phyloP scores from a whole-genome alignment of 768 basidiomycete genomes.

The Podaxis rugospora region DNA sequence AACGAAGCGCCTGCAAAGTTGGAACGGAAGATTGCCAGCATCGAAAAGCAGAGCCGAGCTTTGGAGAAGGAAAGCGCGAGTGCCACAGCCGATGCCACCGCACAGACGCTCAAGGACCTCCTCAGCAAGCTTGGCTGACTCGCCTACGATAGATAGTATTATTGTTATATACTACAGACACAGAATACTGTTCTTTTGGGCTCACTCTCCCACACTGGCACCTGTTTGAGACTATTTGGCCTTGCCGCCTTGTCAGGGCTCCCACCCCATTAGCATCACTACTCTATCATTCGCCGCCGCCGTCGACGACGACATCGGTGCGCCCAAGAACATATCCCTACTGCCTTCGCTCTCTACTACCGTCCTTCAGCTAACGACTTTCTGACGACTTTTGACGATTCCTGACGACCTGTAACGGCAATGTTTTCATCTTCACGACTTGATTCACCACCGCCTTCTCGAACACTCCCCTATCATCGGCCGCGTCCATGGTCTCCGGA shows the following conservation, averaged over 20 bases:
- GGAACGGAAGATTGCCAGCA: conserved; percentile 44
- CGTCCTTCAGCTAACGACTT: conserved; percentile 2
- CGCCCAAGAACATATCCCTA: not conserved
- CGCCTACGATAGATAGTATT: not conserved
- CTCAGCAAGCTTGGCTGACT: conserved; percentile 20
- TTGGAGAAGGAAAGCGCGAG: conserved; percentile 31
- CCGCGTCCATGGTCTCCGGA: conserved; percentile 62
- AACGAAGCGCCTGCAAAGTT: conserved; percentile 44
- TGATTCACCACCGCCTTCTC: conserved; percentile 6
- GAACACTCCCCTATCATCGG: not conserved
- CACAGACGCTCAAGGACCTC: conserved; percentile 26
- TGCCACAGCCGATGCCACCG: conserved; percentile 15
- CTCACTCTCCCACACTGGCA: not conserved
- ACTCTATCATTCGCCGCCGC: not conserved
- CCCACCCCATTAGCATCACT: not conserved
- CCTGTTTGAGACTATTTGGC: not conserved
- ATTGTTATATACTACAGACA: not conserved
- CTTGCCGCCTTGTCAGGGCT: not conserved
- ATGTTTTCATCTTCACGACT: conserved; percentile 6
- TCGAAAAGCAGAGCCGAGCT: conserved; percentile 51
- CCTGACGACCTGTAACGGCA: conserved; percentile 5
- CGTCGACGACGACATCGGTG: conserved; percentile 6
- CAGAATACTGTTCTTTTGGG: not conserved
- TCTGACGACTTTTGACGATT: conserved; percentile 3
- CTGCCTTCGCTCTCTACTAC: conserved; percentile 2